Percentiles rank a stretch among this genome's conserved stretches.
These are phyloP conservation scores for Neurospora sp. DNA, from an alignment of 495 filamentous ascomycete species.

Conservation along the genomic window DNA sequence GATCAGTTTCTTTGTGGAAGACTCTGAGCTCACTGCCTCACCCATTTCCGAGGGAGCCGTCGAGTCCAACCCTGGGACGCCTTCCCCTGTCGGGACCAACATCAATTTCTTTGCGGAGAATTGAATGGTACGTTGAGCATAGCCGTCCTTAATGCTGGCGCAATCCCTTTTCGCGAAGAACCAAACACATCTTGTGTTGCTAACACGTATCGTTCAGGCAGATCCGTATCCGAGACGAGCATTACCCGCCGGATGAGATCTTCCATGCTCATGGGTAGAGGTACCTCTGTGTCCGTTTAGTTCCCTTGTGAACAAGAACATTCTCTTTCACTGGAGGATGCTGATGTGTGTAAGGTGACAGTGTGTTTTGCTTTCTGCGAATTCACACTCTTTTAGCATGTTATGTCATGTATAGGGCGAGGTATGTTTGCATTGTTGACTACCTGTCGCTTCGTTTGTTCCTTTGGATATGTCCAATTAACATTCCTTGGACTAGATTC, in stretches of 20 bases:
- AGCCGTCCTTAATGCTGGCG: neutral
- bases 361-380: no score
- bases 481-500: neutral
- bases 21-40: neutral
- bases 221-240: neutral
- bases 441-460: neutral
- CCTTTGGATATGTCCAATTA: neutral
- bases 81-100: neutral
- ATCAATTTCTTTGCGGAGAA: neutral
- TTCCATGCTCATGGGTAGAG: neutral
- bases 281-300: accelerated
- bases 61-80: neutral
- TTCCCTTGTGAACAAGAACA: neutral
- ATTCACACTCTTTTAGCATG: neutral
- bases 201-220: neutral
- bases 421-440: neutral
- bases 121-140: neutral
- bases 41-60: neutral
- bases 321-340: neutral
- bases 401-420: neutral
- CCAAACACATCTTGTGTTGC: neutral
- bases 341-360: neutral
- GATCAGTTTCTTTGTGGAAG: neutral
- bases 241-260: neutral
- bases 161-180: no score